Conservation (phyloP, 257 asterid genomes). For the Solanum dulcamara region DNA sequence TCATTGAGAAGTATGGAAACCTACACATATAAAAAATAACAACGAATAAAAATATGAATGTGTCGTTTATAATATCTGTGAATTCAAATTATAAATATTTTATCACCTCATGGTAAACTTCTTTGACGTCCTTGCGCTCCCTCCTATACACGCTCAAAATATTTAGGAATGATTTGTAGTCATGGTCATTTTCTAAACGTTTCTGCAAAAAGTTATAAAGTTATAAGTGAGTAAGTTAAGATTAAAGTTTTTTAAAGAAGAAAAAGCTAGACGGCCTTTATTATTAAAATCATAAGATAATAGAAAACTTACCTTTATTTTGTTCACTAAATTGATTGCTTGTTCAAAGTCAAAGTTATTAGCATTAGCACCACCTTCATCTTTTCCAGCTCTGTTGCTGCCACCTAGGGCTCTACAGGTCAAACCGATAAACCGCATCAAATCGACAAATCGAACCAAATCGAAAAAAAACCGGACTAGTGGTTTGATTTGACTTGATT, state of each 20-base stretch:
- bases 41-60: background rate
- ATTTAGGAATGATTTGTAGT: slow-evolving; percentile 84
- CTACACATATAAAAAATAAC: slow-evolving; percentile 18
- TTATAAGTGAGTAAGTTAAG: background rate
- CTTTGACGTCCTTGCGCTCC: slow-evolving; percentile 74
- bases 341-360: slow-evolving; percentile 53
- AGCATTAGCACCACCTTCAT: too few species aligned
- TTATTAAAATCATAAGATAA: background rate
- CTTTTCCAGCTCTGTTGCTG: too few species aligned
- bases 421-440: too few species aligned
- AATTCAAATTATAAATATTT: background rate
- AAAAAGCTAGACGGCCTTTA: background rate
- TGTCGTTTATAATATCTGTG: background rate
- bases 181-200: slow-evolving; percentile 69
- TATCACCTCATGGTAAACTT: slow-evolving; percentile 84
- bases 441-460: too few species aligned
- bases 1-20: slow-evolving; percentile 67
- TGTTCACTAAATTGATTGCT: slow-evolving; percentile 79
- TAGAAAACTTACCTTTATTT: slow-evolving; percentile 57
- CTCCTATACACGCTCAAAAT: slow-evolving; percentile 83
- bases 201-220: slow-evolving; percentile 39
- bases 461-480: too few species aligned
- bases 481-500: too few species aligned
- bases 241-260: slow-evolving; percentile 8
- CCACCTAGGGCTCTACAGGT: too few species aligned